These are phyloP conservation scores for Neohortaea acidophila DNA, from an alignment of 495 filamentous ascomycete genomes.

Conservation along the genomic window DNA sequence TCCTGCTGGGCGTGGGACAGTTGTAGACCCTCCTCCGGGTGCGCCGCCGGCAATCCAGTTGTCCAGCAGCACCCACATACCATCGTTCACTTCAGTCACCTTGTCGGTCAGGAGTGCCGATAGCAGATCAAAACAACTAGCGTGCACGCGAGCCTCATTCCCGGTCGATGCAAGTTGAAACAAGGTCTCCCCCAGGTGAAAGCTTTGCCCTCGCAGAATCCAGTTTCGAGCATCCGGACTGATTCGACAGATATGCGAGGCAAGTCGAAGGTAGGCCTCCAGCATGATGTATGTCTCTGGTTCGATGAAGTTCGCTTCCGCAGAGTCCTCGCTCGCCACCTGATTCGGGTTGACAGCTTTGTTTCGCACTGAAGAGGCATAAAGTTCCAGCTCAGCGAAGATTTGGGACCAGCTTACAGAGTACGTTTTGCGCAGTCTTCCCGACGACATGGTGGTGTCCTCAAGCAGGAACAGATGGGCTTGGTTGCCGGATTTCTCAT, in stretches of 20 bases:
- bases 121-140: constrained; percentile 56
- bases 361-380: constrained; percentile 31
- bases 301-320: constrained; percentile 49
- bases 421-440: constrained; percentile 60
- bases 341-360: constrained; percentile 3
- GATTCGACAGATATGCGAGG: constrained; percentile 57
- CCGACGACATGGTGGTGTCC: constrained; percentile 55
- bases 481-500: constrained; percentile 58
- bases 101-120: constrained; percentile 53
- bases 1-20: background rate
- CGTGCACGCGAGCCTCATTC: constrained; percentile 58
- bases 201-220: constrained; percentile 47
- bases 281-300: constrained; percentile 82
- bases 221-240: constrained; percentile 52
- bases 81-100: constrained; percentile 39
- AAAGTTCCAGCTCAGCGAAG: constrained; percentile 71
- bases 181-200: constrained; percentile 48
- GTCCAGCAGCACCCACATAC: constrained; percentile 59
- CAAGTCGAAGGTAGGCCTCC: constrained; percentile 77
- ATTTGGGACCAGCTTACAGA: constrained; percentile 87
- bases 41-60: constrained; percentile 42
- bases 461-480: constrained; percentile 83
- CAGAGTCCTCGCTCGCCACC: constrained; percentile 2
- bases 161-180: constrained; percentile 52
- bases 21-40: constrained; percentile 11